Evolutionary conservation across 2,329 filamentous ascomycete genomes (phyloP), one percentile per base, ranked within the genome.

Genomic region (Ceratocystis alfenasii): DNA sequence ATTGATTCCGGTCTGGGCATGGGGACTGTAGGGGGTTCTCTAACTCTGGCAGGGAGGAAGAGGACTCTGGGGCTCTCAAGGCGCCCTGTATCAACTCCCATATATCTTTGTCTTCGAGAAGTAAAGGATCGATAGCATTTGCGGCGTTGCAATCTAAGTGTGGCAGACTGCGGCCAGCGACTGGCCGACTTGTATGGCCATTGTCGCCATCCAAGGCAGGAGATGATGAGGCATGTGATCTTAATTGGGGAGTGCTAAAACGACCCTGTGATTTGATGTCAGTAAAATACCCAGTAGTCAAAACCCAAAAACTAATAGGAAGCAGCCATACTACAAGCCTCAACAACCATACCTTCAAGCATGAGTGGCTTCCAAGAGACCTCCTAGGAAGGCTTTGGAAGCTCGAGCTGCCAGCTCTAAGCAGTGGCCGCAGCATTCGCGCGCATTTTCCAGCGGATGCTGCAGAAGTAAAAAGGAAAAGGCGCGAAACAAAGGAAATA

Each of bases 401-500:
- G 53, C 63, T 46, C n/a, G 53, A 65, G 63, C 63, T 57, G 28
- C 63, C 63, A 57, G 53, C 63, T 65, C 55, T 33, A 59, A 59
- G 65, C 60, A 66, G 59, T 66, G 61, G 60, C 30, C 46, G 59
- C 46, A 66, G 46, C 33, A 62, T 66, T 62, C 22, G 59, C 65
- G 65, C 46, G 33, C 48, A 57, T 66, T 60, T 65, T 65, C 53
- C 63, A 65, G 63, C 63, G 8, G 36, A 60, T 46, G 63, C 55
- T 65, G 63, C 53, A 33, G 53, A 30, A 45, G n/a, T 44, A 15
- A 36, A 59, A 45, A 15, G 36, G 12, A 41, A 41, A 41, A 15
- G 33, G 33, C 3, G 12, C 36, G 1, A 50, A 10, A 20, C 22
- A 53, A 45, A 45, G 15, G 25, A 28, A 48, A 63, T 15, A n/a